phyloP scores from a whole-genome alignment of 2,329 filamentous ascomycete genomes.

The Bisporella sp. region DNA sequence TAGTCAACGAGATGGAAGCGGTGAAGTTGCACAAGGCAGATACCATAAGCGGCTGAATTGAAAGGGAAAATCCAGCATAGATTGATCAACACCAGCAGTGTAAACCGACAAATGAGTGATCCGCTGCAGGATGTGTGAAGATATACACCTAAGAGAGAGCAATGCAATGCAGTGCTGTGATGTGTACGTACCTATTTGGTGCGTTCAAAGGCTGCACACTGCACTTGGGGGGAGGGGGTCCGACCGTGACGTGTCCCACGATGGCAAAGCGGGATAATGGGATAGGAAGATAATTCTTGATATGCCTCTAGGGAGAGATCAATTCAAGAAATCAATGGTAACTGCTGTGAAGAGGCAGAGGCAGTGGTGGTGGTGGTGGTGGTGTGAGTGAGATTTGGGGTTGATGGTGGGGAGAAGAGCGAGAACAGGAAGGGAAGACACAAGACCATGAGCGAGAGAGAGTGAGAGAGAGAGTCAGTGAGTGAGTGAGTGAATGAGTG shows the following conservation, averaged over 20 bases:
- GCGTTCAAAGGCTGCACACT: not conserved
- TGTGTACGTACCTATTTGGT: not conserved
- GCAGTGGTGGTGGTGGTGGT: not conserved
- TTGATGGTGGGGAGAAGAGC: not conserved
- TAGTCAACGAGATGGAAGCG: constrained; percentile 11
- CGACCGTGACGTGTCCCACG: too few species aligned
- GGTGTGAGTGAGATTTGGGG: not conserved
- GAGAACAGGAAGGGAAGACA: too few species aligned
- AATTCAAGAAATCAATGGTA: too few species aligned
- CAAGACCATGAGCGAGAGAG: too few species aligned
- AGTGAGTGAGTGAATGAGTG: too few species aligned
- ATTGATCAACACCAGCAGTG: not conserved
- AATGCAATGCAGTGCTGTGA: not conserved
- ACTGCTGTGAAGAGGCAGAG: not conserved
- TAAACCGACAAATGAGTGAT: not conserved
- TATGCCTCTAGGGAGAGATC: not conserved
- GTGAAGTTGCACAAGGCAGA: constrained; percentile 10
- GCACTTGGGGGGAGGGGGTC: not conserved
- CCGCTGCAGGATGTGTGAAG: not conserved
- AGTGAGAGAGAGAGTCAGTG: too few species aligned
- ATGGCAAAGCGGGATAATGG: too few species aligned
- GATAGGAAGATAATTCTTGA: not conserved
- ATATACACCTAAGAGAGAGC: not conserved
- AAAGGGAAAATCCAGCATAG: not conserved
- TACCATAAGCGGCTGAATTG: not conserved